Evolutionary conservation across 1,284 basidiomycete species (phyloP), one percentile per base, ranked within the genome.

Genomic region (Pascua guehoae): DNA sequence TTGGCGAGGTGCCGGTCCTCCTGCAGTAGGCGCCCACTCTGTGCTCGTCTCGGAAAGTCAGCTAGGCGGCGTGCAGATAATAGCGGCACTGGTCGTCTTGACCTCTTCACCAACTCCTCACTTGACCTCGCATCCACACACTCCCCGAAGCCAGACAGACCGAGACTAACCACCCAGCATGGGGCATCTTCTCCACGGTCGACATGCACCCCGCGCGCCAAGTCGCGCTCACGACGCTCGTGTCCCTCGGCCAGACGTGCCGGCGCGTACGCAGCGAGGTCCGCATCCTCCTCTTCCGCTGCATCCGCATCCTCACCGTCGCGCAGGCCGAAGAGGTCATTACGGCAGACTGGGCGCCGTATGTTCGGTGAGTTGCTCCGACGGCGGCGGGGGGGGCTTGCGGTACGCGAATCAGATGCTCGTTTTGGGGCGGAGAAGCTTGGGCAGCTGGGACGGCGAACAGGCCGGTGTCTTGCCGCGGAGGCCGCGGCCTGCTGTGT

Each of bases 111-210:
- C 24, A 32, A 32, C 24, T 7, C 24, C 3, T 32, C 24, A 32
- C 24, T 7, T 32, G 7, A 32, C 24, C 24, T 32, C 24, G 7
- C 24, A 32, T 32, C 24, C 24, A 32, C 24, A 32, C 24, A 7
- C 10, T 12, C 14, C 44, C 11, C 24, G 2, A 18, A 18, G 2
- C 18, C n/a, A 10, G 39, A 39, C 49, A 36, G 41, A 51, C 24
- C 24, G n/a, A n/a, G n/a, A 32, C 24, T 32, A 32, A 32, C 24
- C 49, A n/a, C 36, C 3, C 53, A 73, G 70, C 71, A 63, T 71
- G 71, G 69, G 64, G 69, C 48, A 67, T 72, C 45, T 69, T 75
- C 66, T 73, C 68, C 2, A 72, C 71, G 0, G 71, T 74, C 16
- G 68, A 71, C 51, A 72, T 74, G 68, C 65, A 73, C 47, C 64